Base-by-base conservation (phyloP, 352 stramenopile species). In the Globisporangium spinosum region DNA sequence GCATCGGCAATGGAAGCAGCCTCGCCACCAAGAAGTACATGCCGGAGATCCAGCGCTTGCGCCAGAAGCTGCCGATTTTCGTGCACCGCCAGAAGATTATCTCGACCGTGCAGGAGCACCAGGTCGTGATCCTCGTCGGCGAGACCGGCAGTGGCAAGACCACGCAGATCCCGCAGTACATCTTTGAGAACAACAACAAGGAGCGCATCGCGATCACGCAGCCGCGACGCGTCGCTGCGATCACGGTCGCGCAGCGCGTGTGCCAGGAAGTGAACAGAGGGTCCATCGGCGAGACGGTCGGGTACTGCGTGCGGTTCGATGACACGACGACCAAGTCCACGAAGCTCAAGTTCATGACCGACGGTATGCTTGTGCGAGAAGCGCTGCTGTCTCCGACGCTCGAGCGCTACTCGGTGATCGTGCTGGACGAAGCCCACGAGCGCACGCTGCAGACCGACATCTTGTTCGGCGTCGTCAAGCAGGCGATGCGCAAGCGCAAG, bases 231-330 rank as follows among this genome's bases (percentile, higher is more conserved):
- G 86, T 94, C 3, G 89, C 89, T 13, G 87, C 89, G 20, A 93
- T 96, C 67, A 92, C 86, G 1, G 85, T 96, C 34, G 87, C 89
- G 15, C 82, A 93, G 69, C 86, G 88, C 61, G 87, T 96, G 65
- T 89, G 80, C 47, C 74, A 93, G 43, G 87, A 95, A 54, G 75
- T 75, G 2, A 79, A 82, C 20, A 72, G 75, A 7, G 83, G 76
- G 1, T 51, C 73, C 12, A 58, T 94, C 43, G 86, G 85, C 35
- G 70, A 79, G 6, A 76, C 69, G 0, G 95, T 99, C 15, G 95
- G 97, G 35, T 98, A 98, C 80, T 91, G 85, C 55, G 91, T 98
- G 47, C 85, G 95, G 3, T 98, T 98, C 71, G 97, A 98, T 67
- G 91, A 98, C 76, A 92, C 94, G 64, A 90, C 90, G 22, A 89